A percentile compares a stretch with the other conserved stretches of the same genome.
Conservation (phyloP, 73 alveolate species). For the Stentor roeselii region DNA sequence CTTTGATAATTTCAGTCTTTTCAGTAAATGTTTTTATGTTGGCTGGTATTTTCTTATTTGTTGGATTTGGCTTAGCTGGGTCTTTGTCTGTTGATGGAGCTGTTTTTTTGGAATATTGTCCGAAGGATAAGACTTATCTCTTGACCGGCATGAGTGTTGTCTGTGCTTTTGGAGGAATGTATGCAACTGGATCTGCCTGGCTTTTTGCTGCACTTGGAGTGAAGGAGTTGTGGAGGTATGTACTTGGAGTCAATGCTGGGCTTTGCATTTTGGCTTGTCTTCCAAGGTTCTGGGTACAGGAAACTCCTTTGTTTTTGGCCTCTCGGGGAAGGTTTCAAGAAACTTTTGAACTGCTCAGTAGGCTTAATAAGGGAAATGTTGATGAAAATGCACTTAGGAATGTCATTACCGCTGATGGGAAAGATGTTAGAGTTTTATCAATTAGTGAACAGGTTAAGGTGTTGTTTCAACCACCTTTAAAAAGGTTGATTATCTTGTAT, state of each 20-base stretch:
- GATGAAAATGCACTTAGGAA: neutral
- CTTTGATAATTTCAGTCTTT: neutral
- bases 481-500: neutral
- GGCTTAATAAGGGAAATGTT: neutral
- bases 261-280: neutral
- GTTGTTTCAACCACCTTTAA: neutral
- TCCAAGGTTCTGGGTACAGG: neutral
- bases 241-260: neutral
- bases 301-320: slow-evolving; percentile 1
- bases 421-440: neutral
- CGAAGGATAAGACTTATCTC: neutral
- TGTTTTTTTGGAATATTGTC: slow-evolving; percentile 14
- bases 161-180: slow-evolving; percentile 1
- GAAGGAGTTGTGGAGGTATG: slow-evolving; percentile 1
- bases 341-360: neutral
- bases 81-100: slow-evolving; percentile 21
- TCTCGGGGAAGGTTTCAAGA: neutral
- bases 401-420: neutral
- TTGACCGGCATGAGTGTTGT: slow-evolving; percentile 22
- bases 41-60: neutral
- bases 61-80: slow-evolving; percentile 12
- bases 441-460: neutral
- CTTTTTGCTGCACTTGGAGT: neutral
- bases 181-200: neutral
- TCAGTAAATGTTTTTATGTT: slow-evolving; percentile 6